A percentile compares a stretch with the other conserved stretches of the same genome.
phyloP scores from a whole-genome alignment of 176 grass and related monocot species.

The Themeda triandra region DNA sequence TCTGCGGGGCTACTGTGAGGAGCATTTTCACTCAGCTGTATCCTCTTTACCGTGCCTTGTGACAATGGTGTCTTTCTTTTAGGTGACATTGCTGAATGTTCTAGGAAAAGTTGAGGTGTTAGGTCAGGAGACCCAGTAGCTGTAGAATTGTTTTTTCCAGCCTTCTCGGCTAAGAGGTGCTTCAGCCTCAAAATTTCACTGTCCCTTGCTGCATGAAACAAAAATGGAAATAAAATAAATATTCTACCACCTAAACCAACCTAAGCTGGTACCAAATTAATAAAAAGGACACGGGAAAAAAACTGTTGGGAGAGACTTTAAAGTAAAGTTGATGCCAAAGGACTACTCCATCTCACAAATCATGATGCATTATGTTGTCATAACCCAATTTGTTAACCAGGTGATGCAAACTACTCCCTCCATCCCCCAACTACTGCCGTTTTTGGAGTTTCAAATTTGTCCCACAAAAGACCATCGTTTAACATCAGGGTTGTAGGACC shows the following conservation, averaged over 20 bases:
- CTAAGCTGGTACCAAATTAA: neutral
- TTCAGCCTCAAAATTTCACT: slow-evolving; percentile 55
- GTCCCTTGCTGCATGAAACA: slow-evolving; percentile 47
- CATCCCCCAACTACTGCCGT: too few species aligned
- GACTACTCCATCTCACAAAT: neutral
- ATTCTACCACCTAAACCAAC: slow-evolving; percentile 4
- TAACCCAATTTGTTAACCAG: neutral
- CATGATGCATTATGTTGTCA: neutral
- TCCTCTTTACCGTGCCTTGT: neutral
- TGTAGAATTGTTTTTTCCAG: slow-evolving; percentile 16
- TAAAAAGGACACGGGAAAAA: neutral
- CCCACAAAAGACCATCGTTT: too few species aligned
- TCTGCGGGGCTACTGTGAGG: slow-evolving; percentile 7
- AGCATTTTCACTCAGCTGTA: neutral
- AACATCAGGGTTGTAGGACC: too few species aligned
- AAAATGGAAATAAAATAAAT: neutral
- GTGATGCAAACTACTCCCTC: neutral
- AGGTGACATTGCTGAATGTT: neutral
- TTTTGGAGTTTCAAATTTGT: too few species aligned
- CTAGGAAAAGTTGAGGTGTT: neutral
- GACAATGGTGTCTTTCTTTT: slow-evolving; percentile 12
- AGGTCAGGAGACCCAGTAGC: neutral
- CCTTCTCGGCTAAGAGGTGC: slow-evolving; percentile 43
- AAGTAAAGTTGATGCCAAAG: neutral
- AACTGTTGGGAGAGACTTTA: neutral